phyloP scores from a whole-genome alignment of 1,139 yeast species.

The Sugiyamaella castrensis region DNA sequence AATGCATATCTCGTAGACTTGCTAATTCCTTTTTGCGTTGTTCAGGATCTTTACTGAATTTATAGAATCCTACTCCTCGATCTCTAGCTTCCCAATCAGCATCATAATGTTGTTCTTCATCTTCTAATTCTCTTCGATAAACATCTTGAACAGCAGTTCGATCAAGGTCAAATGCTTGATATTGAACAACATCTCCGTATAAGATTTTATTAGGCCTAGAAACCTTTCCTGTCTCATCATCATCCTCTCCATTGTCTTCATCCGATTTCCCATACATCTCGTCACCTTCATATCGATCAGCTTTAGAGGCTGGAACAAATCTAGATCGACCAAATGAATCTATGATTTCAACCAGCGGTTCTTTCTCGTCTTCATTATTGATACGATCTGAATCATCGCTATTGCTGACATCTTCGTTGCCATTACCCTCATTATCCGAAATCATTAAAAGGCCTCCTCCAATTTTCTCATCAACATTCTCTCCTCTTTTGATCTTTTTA shows the following conservation, averaged over 20 bases:
- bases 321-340: conserved; percentile 38
- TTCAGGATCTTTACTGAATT: conserved; percentile 29
- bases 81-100: conserved; percentile 33
- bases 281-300: conserved; percentile 16
- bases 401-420: conserved; percentile 12
- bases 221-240: conserved; percentile 11
- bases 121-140: conserved; percentile 17
- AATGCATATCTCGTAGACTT: conserved; percentile 1
- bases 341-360: conserved; percentile 32
- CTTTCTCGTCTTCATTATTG: conserved; percentile 20
- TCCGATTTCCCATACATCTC: conserved; percentile 3
- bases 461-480: conserved; percentile 11
- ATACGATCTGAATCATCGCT: conserved; percentile 10
- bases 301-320: conserved; percentile 23
- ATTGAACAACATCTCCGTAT: conserved; percentile 32
- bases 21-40: conserved; percentile 28
- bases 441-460: conserved; percentile 15
- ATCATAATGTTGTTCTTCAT: conserved; percentile 30
- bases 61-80: conserved; percentile 36
- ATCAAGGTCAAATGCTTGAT: conserved; percentile 31
- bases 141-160: conserved; percentile 17
- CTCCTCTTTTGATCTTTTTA: conserved; percentile 24
- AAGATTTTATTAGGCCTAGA: conserved; percentile 22
- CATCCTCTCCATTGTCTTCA: conserved; percentile 13
- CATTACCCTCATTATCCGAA: conserved; percentile 14